Percentiles rank a stretch among this genome's conserved stretches.
phyloP scores from a whole-genome alignment of 1,139 yeast genomes.

The Zygosaccharomyces sapae region DNA sequence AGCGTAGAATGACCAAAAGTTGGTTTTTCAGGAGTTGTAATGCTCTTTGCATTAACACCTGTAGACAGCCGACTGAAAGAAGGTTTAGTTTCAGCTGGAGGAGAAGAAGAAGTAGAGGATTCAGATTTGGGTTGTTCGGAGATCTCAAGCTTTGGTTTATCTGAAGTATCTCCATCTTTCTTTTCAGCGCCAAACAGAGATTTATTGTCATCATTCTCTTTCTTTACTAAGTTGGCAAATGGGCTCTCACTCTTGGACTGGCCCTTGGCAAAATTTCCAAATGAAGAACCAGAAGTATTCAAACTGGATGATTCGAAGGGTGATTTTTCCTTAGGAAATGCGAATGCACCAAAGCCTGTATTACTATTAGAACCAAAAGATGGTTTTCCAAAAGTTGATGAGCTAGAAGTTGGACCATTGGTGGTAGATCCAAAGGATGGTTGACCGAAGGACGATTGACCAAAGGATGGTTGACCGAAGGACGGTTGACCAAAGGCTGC shows the following conservation, averaged over 20 bases:
- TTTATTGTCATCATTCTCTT: constrained; percentile 4
- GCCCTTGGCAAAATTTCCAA: constrained; percentile 3
- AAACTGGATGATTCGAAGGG: constrained; percentile 7
- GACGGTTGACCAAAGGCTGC: constrained; percentile 24
- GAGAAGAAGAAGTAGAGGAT: neutral
- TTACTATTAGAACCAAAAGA: constrained; percentile 3
- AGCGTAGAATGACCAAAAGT: constrained; percentile 15
- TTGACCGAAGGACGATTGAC: constrained; percentile 11
- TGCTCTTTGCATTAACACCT: constrained; percentile 5
- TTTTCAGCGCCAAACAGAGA: constrained; percentile 13
- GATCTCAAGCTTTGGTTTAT: constrained; percentile 11
- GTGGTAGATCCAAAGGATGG: constrained; percentile 13
- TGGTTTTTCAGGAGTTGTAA: constrained; percentile 8
- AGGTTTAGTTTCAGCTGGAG: constrained; percentile 7
- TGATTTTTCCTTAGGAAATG: constrained; percentile 5
- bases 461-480: constrained; percentile 22
- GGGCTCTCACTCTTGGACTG: constrained; percentile 1
- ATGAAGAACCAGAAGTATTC: constrained; percentile 1
- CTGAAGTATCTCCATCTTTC: constrained; percentile 6
- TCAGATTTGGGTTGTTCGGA: neutral
- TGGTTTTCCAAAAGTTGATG: constrained; percentile 11
- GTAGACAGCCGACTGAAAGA: constrained; percentile 13
- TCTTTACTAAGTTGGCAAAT: constrained; percentile 15
- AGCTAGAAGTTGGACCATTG: constrained; percentile 10
- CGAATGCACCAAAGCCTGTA: constrained; percentile 1